A percentile compares a stretch with the other conserved stretches of the same genome.
Evolutionary conservation across 306 rosid species (phyloP).

Genomic region (Lithocarpus polystachyus): DNA sequence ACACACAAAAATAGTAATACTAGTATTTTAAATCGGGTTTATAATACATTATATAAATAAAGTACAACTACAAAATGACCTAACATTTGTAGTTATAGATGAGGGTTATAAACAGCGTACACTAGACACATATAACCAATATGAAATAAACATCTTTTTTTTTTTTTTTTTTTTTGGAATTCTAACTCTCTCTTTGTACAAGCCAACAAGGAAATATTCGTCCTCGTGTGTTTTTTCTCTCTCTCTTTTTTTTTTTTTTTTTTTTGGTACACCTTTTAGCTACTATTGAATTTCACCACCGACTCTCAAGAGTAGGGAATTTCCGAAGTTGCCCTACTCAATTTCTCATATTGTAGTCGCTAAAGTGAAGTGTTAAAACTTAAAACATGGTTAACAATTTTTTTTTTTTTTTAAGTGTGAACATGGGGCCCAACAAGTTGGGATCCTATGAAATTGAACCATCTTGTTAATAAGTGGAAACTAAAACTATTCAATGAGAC

Average conservation of each 20-base stretch:
- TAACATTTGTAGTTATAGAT: no score
- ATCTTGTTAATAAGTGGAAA: not conserved
- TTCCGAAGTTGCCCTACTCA: constrained; percentile 29
- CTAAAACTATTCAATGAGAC: no score
- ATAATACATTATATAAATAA: no score
- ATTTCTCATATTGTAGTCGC: no score
- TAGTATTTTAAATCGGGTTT: rapidly evolving
- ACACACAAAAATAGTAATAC: no score
- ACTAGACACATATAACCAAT: rapidly evolving
- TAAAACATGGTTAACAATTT: no score
- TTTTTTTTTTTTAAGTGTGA: not conserved
- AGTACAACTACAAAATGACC: rapidly evolving
- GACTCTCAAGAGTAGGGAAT: not conserved
- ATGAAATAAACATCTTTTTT: rapidly evolving
- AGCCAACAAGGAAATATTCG: not conserved
- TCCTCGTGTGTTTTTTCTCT: not conserved
- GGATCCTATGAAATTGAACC: not conserved
- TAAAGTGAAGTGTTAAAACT: not conserved
- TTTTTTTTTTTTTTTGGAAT: no score
- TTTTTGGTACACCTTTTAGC: constrained; percentile 10
- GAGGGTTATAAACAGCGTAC: rapidly evolving
- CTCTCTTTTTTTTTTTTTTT: not conserved
- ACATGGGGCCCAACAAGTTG: not conserved
- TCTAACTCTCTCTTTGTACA: no score
- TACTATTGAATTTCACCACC: constrained; percentile 14